A percentile compares a stretch with the other conserved stretches of the same genome.
Evolutionary conservation across 2,329 filamentous ascomycete species (phyloP).

Genomic region (Penicillium sp.): DNA sequence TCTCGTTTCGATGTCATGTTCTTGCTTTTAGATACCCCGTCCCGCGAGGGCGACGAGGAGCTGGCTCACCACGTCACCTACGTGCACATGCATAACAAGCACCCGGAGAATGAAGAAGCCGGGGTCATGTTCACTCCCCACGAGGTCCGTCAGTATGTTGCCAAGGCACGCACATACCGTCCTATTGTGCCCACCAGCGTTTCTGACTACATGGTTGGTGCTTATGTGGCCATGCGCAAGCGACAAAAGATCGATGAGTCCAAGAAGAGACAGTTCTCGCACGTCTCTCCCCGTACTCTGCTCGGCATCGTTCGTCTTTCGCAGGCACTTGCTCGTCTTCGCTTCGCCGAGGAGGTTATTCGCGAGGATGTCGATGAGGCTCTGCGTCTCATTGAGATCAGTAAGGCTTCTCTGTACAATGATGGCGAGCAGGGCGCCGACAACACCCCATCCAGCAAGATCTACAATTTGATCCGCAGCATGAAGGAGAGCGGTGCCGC

Average conservation of each 20-base stretch:
- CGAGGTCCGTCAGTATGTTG: constrained; percentile 92
- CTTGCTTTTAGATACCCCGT: constrained; percentile 88
- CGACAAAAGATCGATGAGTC: constrained; percentile 85
- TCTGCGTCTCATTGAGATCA: constrained; percentile 79
- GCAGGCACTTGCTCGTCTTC: constrained; percentile 82
- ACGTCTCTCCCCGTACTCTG: constrained; percentile 87
- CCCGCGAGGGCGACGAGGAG: constrained; percentile 80
- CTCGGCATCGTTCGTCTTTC: constrained; percentile 86
- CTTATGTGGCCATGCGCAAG: constrained; percentile 88
- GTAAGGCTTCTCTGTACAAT: constrained; percentile 78
- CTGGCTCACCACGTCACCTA: constrained; percentile 90
- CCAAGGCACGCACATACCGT: constrained; percentile 79
- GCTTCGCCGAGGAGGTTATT: constrained; percentile 75
- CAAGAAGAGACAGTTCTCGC: constrained; percentile 81
- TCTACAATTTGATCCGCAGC: constrained; percentile 86
- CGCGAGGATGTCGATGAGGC: constrained; percentile 95
- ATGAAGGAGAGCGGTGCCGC: constrained; percentile 77
- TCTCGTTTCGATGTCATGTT: constrained; percentile 97
- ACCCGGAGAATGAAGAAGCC: constrained; percentile 64
- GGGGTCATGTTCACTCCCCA: constrained; percentile 78
- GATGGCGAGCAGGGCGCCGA: constrained; percentile 58
- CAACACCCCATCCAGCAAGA: constrained; percentile 74
- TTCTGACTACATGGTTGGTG: constrained; percentile 92
- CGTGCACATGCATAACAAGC: constrained; percentile 92
- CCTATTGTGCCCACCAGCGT: constrained; percentile 76